These are phyloP conservation scores for Malus hybrid DNA, from an alignment of 331 rosid genomes.

Conservation along the genomic window DNA sequence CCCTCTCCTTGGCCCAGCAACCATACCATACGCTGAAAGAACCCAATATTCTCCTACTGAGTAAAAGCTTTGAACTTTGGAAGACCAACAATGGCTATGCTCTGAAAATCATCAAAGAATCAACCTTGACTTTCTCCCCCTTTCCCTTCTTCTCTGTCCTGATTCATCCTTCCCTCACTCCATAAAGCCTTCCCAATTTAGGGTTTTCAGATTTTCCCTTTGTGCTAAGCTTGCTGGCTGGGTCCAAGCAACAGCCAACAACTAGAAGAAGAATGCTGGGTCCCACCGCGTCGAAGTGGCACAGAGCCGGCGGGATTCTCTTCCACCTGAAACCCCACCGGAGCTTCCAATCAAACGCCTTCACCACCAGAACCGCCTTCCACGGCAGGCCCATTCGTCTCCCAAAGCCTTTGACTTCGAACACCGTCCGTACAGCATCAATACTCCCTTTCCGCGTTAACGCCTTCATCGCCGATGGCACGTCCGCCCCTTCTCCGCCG, in stretches of 20 bases:
- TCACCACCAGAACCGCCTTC: constrained; percentile 10
- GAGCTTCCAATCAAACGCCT: not conserved
- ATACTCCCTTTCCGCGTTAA: constrained; percentile 12
- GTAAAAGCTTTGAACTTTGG: too few species aligned
- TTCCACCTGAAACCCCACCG: not conserved
- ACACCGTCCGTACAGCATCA: not conserved
- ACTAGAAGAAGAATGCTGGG: constrained; percentile 11
- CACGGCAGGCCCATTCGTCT: constrained; percentile 11
- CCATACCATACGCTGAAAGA: too few species aligned
- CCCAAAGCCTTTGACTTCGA: not conserved
- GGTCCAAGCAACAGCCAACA: not conserved
- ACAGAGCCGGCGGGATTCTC: constrained; percentile 10
- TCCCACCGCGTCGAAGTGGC: constrained; percentile 17
- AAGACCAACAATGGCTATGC: too few species aligned
- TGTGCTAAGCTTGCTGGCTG: not conserved
- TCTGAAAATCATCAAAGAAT: not conserved
- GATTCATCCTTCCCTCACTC: not conserved
- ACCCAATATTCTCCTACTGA: too few species aligned
- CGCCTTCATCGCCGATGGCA: constrained; percentile 27
- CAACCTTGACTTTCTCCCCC: not conserved
- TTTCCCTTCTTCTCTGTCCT: not conserved
- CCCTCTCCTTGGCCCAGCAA: too few species aligned
- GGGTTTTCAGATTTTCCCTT: not conserved
- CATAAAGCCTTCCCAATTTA: not conserved
- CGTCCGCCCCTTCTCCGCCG: constrained; percentile 9